A percentile compares a stretch with the other conserved stretches of the same genome.
These are phyloP conservation scores for Gloeopeniophorella convolvens DNA, from an alignment of 768 basidiomycete genomes.

Conservation along the genomic window DNA sequence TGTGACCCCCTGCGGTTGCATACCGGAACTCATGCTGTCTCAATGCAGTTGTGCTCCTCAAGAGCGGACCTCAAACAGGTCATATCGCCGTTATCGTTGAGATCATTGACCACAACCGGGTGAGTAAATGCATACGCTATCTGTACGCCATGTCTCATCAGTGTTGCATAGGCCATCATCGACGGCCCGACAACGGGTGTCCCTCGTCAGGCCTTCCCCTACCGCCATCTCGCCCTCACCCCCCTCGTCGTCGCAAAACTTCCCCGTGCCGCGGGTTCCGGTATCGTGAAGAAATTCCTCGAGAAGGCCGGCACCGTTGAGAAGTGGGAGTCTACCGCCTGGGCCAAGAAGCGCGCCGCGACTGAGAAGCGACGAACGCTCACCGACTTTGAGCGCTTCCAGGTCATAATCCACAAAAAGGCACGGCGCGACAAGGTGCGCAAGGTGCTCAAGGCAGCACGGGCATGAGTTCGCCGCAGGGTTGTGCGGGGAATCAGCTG, in stretches of 20 bases:
- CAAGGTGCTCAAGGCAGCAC: conserved; percentile 58
- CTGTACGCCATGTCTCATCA: neutral
- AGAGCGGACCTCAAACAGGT: conserved; percentile 76
- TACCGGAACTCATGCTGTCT: neutral
- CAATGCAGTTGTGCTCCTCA: conserved; percentile 83
- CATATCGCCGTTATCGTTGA: conserved; percentile 94
- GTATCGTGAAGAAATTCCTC: conserved; percentile 75
- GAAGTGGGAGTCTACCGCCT: conserved; percentile 85
- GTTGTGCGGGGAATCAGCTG: neutral
- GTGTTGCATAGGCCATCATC: conserved; percentile 69
- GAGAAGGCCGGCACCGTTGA: conserved; percentile 78
- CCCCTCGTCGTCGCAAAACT: conserved; percentile 75
- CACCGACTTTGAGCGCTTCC: conserved; percentile 90
- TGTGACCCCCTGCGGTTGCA: neutral
- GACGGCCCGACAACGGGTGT: conserved; percentile 91
- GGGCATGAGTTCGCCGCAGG: conserved; percentile 31
- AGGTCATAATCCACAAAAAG: conserved; percentile 86
- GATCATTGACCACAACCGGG: conserved; percentile 99
- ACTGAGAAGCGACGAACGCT: conserved; percentile 65
- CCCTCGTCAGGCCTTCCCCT: conserved; percentile 86
- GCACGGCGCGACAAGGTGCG: conserved; percentile 70
- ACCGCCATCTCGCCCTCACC: conserved; percentile 89
- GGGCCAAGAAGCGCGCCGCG: conserved; percentile 84
- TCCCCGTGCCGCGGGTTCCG: conserved; percentile 80
- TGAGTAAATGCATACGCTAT: conserved; percentile 33